Base-by-base conservation (phyloP, 129 eudicot genomes). In the Scalesia atractyloides region DNA sequence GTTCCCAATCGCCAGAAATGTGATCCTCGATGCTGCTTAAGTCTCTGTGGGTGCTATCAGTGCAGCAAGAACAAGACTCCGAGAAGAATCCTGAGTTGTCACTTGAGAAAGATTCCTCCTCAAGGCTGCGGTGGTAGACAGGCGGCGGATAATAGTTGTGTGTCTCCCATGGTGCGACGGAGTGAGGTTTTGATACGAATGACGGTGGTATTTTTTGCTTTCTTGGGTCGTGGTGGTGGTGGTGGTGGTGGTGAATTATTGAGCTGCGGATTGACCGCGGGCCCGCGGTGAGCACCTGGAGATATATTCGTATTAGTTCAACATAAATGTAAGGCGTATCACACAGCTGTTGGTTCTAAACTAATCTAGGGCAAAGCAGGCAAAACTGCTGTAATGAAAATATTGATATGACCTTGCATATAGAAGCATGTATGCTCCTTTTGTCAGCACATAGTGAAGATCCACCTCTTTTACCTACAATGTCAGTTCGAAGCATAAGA, bases 351-450 rank as follows among this genome's bases (percentile, higher is more conserved):
- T n/a, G 5, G 5, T 51, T 51, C 2, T 51, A 51, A 51, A 51
- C 22, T 53, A 18, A 53, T 53, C 60, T 7, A 18, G 60, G 7
- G 30, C 16, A 49, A 49, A 49, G 14, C 53, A 49, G 5, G 54
- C 16, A 5, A 7, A n/a, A 5, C 16, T 52, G 58, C 6, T 15
- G 20, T 52, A 4, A 64, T 4, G 50, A 64, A 64, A 64, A 64
- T 8, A 36, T 18, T 39, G 22, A 43, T 5, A 59, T 44, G 78
- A 92, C 97, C 97, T 86, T 17, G 96, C 88, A 72, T 92, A 92
- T 47, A 92, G 84, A 70, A 92, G 96, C 97, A 92, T 92, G 81
- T 92, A 92, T 22, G 97, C 97, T 20, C 87, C 92, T 75, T 83
- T 85, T 37, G 85, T 74, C 83, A 92, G 77, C 66, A 92, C 97